A percentile compares a stretch with the other conserved stretches of the same genome.
Evolutionary conservation across 805 yeast species (phyloP).

Genomic region (Pichia phayaonensis): DNA sequence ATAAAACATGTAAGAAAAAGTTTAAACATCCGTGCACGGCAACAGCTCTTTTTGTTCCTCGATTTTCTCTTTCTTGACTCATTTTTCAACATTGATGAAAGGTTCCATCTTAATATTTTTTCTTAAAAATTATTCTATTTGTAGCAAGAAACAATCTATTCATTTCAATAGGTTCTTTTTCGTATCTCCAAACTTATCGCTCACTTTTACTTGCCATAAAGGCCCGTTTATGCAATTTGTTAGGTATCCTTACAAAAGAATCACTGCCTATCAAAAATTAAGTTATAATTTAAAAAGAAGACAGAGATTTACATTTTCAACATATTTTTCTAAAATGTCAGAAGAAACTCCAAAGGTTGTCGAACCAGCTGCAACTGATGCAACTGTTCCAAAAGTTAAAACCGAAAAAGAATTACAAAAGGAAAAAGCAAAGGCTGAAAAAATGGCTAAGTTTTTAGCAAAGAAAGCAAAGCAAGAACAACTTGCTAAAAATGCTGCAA

Average conservation of each 20-base stretch:
- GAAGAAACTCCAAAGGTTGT: constrained; percentile 16
- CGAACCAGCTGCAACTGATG: constrained; percentile 27
- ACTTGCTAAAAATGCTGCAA: constrained; percentile 39
- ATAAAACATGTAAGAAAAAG: background rate
- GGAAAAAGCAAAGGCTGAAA: constrained; percentile 52
- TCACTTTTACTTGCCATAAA: background rate
- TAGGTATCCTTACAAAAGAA: constrained; percentile 9
- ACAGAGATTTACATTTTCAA: constrained; percentile 7
- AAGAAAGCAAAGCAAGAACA: constrained; percentile 67
- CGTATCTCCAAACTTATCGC: background rate
- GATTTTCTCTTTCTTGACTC: background rate
- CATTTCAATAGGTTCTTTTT: background rate
- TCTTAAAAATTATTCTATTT: background rate
- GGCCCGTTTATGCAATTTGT: constrained; percentile 21
- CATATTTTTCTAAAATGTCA: constrained; percentile 16
- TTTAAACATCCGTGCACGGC: background rate
- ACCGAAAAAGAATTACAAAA: constrained; percentile 67
- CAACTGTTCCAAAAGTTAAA: constrained; percentile 39
- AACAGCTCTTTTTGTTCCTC: background rate
- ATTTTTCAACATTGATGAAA: background rate
- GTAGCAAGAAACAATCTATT: background rate
- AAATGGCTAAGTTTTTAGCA: constrained; percentile 63
- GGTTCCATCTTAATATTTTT: background rate
- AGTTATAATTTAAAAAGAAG: background rate
- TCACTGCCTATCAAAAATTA: constrained; percentile 6